Conservation (phyloP, 202 grass and related monocot species). For the Carex arenaria region DNA sequence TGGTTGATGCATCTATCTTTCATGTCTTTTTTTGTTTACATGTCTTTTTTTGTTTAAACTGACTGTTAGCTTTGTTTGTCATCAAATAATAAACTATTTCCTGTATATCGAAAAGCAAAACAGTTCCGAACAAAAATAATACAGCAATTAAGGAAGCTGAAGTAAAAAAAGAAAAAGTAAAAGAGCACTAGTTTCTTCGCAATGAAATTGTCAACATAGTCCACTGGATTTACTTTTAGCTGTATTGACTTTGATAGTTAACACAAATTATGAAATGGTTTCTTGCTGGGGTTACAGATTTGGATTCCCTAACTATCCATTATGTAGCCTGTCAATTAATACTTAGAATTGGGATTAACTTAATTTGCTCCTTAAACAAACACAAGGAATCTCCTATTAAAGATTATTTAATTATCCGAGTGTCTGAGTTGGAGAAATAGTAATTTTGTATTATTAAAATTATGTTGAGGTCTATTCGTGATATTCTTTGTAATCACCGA, state of each 20-base stretch:
- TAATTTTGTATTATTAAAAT: background rate
- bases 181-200: background rate
- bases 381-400: background rate
- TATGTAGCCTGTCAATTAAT: background rate
- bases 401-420: background rate
- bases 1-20: background rate
- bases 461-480: background rate
- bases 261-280: background rate
- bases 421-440: background rate
- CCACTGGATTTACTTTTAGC: background rate
- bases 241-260: background rate
- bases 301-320: background rate
- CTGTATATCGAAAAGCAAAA: background rate
- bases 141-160: background rate
- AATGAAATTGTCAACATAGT: background rate
- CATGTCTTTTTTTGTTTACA: no score
- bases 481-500: background rate
- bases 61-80: background rate
- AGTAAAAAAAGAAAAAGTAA: background rate
- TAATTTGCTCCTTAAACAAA: background rate
- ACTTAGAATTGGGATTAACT: background rate
- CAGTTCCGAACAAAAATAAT: background rate
- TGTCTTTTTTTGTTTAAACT: background rate
- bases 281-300: background rate
- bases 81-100: background rate